Percentiles rank a stretch among this genome's conserved stretches.
These are phyloP conservation scores for Carpinus viminea DNA, from an alignment of 306 rosid species.

Conservation along the genomic window DNA sequence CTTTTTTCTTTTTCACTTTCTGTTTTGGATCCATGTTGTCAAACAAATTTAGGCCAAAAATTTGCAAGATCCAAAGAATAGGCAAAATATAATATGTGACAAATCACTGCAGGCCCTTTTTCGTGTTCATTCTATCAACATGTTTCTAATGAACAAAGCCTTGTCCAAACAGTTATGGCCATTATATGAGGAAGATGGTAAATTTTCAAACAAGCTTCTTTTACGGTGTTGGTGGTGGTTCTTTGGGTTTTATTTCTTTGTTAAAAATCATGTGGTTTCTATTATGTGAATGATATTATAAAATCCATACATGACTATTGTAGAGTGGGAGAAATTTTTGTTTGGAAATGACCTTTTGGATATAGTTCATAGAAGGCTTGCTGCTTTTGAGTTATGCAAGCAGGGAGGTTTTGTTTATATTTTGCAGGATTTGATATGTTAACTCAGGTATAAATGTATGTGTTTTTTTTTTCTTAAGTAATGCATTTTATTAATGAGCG, in stretches of 20 bases:
- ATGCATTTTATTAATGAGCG: too few relatives aligned
- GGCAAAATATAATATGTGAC: constrained; percentile 34
- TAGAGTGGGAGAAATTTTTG: not conserved
- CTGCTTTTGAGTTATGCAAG: not conserved
- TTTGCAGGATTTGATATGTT: not conserved
- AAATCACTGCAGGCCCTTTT: constrained; percentile 48
- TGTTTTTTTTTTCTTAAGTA: too few relatives aligned
- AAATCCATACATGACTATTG: not conserved
- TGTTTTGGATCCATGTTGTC: constrained; percentile 35
- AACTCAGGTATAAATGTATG: too few relatives aligned
- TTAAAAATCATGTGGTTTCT: not conserved
- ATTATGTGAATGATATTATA: not conserved
- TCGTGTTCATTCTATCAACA: constrained; percentile 59
- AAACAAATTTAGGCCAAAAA: constrained; percentile 23
- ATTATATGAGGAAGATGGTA: constrained; percentile 61
- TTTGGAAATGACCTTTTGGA: not conserved
- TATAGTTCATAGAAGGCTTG: not conserved
- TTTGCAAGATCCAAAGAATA: constrained; percentile 43
- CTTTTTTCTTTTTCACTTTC: not conserved
- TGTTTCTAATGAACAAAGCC: constrained; percentile 81
- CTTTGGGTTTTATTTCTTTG: too few relatives aligned
- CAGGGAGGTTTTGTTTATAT: not conserved
- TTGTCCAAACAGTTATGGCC: constrained; percentile 82
- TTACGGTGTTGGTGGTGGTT: not conserved
- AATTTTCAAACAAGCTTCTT: not conserved